Conservation (phyloP, 805 yeast genomes). For the Kluyveromyces nonfermentans region DNA sequence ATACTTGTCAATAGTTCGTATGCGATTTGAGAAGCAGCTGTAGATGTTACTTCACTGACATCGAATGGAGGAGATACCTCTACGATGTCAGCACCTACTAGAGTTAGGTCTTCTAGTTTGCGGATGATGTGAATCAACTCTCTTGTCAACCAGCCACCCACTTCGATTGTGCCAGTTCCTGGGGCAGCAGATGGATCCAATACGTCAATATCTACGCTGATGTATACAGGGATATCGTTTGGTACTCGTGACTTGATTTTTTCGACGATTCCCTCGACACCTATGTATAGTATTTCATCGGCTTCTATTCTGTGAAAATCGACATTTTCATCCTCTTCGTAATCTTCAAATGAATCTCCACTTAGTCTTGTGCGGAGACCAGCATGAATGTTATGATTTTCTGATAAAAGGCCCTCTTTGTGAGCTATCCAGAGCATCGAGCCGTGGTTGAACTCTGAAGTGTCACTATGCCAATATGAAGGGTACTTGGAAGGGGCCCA, state of each 20-base stretch:
- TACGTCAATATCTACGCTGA: slow-evolving; percentile 73
- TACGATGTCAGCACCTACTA: slow-evolving; percentile 71
- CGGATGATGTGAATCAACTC: slow-evolving; percentile 54
- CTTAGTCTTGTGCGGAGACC: slow-evolving; percentile 68
- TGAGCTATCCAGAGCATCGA: slow-evolving; percentile 79
- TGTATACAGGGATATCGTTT: slow-evolving; percentile 55
- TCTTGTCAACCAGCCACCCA: slow-evolving; percentile 63
- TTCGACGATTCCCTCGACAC: slow-evolving; percentile 49
- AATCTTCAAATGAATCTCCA: slow-evolving; percentile 51
- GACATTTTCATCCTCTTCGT: slow-evolving; percentile 54
- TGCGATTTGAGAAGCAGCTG: slow-evolving; percentile 64
- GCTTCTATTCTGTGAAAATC: slow-evolving; percentile 63
- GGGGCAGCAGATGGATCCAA: slow-evolving; percentile 69
- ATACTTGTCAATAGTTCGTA: slow-evolving; percentile 64
- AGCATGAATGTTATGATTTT: slow-evolving; percentile 56
- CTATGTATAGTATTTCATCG: slow-evolving; percentile 65
- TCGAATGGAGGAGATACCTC: slow-evolving; percentile 65
- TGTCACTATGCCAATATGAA: slow-evolving; percentile 48
- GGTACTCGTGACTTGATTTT: slow-evolving; percentile 48
- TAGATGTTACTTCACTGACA: slow-evolving; percentile 53
- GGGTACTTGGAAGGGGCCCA: slow-evolving; percentile 70
- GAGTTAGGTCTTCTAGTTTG: slow-evolving; percentile 46
- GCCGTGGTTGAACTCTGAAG: slow-evolving; percentile 65
- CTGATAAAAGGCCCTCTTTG: slow-evolving; percentile 53
- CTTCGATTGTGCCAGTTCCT: slow-evolving; percentile 74